Conservation (phyloP, 2,329 filamentous ascomycete genomes). For the Colletotrichum echinochloae region DNA sequence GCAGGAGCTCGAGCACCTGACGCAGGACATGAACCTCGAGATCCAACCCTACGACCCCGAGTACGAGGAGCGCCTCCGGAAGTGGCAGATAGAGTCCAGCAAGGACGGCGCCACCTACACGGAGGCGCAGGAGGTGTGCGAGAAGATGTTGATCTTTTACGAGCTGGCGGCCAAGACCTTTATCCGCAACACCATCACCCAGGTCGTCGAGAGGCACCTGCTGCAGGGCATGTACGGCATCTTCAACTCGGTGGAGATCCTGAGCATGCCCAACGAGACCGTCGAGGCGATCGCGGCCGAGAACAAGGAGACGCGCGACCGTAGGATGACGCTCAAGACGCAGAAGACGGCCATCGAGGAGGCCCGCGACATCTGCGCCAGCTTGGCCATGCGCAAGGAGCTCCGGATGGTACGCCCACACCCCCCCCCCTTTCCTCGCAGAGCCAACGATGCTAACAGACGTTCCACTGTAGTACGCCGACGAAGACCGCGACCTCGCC, state of each 20-base stretch:
- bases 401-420: conserved; percentile 49
- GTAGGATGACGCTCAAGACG: conserved; percentile 59
- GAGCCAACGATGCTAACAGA: not conserved
- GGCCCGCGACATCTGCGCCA: conserved; percentile 61
- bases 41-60: conserved; percentile 66
- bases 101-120: conserved; percentile 60
- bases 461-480: conserved; percentile 44
- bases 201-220: conserved; percentile 64
- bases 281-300: conserved; percentile 65
- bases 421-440: rapidly evolving
- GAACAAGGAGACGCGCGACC: conserved; percentile 64
- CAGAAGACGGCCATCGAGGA: conserved; percentile 65
- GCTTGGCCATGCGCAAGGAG: conserved; percentile 65
- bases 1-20: conserved; percentile 58
- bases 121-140: conserved; percentile 64
- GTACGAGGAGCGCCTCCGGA: conserved; percentile 62
- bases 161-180: conserved; percentile 65
- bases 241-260: conserved; percentile 65
- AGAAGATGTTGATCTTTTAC: conserved; percentile 69
- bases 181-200: conserved; percentile 64
- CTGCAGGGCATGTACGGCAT: conserved; percentile 64
- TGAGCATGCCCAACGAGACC: conserved; percentile 58
- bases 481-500: conserved; percentile 44
- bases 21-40: conserved; percentile 64
- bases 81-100: conserved; percentile 58